phyloP scores from a whole-genome alignment of 78 protist species.

The Anaeramoeba ignava region DNA sequence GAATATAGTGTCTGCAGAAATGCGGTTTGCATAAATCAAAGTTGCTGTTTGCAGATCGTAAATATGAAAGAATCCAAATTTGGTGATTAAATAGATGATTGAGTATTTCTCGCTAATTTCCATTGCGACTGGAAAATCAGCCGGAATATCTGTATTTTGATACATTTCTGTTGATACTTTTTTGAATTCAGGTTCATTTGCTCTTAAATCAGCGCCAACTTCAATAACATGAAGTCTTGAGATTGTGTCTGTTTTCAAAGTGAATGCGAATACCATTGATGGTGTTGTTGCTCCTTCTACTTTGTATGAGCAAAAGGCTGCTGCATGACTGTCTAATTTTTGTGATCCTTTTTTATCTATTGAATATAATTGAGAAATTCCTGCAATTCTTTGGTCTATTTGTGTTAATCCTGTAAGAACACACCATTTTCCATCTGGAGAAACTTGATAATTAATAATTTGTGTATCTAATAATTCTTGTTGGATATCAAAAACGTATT shows the following conservation, averaged over 20 bases:
- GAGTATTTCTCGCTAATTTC: neutral
- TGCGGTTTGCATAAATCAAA: conserved; percentile 68
- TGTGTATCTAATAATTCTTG: conserved; percentile 50
- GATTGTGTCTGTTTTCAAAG: conserved; percentile 48
- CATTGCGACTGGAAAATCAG: neutral
- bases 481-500: conserved; percentile 75
- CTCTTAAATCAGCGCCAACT: too few relatives aligned
- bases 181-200: too few relatives aligned
- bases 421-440: conserved; percentile 68
- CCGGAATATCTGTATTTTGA: too few relatives aligned
- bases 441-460: conserved; percentile 88
- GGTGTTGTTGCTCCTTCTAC: conserved; percentile 46
- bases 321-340: conserved; percentile 88
- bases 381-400: conserved; percentile 50
- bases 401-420: conserved; percentile 71
- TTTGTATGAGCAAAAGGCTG: conserved; percentile 50
- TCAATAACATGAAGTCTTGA: too few relatives aligned
- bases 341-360: conserved; percentile 72
- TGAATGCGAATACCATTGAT: conserved; percentile 63
- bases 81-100: conserved; percentile 64
- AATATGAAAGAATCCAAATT: conserved; percentile 76
- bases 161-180: too few relatives aligned
- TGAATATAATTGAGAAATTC: conserved; percentile 79
- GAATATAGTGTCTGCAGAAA: conserved; percentile 72
- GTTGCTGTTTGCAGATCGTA: conserved; percentile 75